Evolutionary conservation across 176 grass and related monocot species (phyloP).

Genomic region (Phoenix dactylifera): DNA sequence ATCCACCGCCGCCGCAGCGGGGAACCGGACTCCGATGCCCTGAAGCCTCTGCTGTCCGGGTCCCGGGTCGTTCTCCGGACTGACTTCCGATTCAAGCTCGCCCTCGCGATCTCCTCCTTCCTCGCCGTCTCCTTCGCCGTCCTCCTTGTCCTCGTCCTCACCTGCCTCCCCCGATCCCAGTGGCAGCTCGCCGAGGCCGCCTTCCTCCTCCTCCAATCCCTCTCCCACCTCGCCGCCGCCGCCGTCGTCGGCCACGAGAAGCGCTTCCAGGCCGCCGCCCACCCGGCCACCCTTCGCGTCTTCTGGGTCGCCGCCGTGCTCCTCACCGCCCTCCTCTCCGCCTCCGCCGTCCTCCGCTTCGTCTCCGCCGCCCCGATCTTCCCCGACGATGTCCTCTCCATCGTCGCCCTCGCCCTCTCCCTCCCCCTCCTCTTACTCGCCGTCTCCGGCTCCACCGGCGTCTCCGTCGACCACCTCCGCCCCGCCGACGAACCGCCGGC

Average conservation of each 20-base stretch:
- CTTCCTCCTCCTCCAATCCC: conserved; percentile 64
- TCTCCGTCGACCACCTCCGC: neutral
- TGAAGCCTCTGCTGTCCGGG: conserved; percentile 46
- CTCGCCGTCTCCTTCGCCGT: conserved; percentile 44
- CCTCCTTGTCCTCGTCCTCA: conserved; percentile 26
- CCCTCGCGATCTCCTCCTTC: conserved; percentile 25
- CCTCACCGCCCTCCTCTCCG: conserved; percentile 42
- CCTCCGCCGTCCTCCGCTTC: conserved; percentile 38
- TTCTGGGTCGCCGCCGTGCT: conserved; percentile 50
- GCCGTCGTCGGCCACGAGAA: conserved; percentile 51
- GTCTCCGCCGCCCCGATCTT: conserved; percentile 9
- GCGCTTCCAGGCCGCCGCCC: conserved; percentile 36
- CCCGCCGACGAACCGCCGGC: too few relatives aligned
- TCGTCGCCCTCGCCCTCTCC: conserved; percentile 42
- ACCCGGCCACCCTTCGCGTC: conserved; percentile 52
- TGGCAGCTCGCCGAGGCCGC: conserved; percentile 21
- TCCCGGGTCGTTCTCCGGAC: neutral
- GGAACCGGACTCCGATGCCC: conserved; percentile 6
- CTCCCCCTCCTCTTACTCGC: conserved; percentile 42
- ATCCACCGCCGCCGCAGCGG: neutral
- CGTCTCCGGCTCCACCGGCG: conserved; percentile 31
- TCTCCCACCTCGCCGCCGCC: conserved; percentile 34
- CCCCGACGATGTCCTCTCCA: conserved; percentile 37
- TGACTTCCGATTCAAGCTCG: conserved; percentile 33
- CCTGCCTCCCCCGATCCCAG: neutral